phyloP scores from a whole-genome alignment of 2,329 filamentous ascomycete genomes.

The Neoarthrinium moseri region DNA sequence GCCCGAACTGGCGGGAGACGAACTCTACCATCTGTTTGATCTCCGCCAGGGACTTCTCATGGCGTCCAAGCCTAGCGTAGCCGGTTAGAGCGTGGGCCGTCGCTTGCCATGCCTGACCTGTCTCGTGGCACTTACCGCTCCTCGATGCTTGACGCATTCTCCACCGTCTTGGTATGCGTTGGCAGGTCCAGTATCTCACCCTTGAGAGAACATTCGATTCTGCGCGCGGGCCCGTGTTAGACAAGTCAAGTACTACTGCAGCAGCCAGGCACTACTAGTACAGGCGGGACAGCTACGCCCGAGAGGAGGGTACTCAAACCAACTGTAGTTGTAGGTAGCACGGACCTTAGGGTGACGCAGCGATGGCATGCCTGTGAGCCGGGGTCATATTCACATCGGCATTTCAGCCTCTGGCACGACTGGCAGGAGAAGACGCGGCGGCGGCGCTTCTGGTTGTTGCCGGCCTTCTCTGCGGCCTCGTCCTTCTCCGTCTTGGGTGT shows the following conservation, averaged over 20 bases:
- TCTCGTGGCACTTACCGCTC: slow-evolving; percentile 11
- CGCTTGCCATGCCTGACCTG: background rate
- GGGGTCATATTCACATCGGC: slow-evolving; percentile 14
- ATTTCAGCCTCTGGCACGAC: slow-evolving; percentile 15
- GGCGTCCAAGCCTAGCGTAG: slow-evolving; percentile 8
- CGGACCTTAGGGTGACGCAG: slow-evolving; percentile 12
- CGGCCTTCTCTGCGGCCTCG: slow-evolving; percentile 3
- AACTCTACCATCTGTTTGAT: slow-evolving; percentile 13
- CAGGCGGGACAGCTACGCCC: too few species aligned
- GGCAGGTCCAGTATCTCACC: slow-evolving; percentile 12
- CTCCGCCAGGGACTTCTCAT: slow-evolving; percentile 12
- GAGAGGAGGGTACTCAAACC: background rate
- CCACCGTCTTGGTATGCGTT: slow-evolving; percentile 9
- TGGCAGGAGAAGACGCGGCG: slow-evolving; percentile 14
- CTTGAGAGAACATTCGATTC: slow-evolving; percentile 13
- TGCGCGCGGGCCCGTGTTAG: background rate
- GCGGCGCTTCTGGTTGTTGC: slow-evolving; percentile 8
- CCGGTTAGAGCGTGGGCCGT: background rate
- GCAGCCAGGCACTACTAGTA: too few species aligned
- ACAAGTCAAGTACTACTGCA: background rate
- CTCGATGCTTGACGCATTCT: slow-evolving; percentile 10
- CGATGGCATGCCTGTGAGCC: slow-evolving; percentile 14
- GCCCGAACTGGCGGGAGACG: slow-evolving; percentile 11
- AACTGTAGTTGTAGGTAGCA: background rate
- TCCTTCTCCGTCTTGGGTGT: slow-evolving; percentile 44